Conservation (phyloP, 2,329 filamentous ascomycete species). For the Verruconis gallopava region DNA sequence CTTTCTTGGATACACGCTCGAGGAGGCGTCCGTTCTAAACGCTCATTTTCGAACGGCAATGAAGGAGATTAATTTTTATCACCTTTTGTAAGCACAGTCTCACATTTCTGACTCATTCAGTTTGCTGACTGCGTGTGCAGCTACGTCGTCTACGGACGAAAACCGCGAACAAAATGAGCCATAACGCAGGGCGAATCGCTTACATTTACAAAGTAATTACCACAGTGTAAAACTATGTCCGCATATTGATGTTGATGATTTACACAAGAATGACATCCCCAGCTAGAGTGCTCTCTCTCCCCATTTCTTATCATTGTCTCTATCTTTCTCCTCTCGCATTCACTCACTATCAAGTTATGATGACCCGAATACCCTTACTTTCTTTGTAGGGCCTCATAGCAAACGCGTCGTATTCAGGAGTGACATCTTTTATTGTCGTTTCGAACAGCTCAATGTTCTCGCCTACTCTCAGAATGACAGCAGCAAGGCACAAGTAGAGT, state of each 20-base stretch:
- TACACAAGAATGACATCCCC: too few species aligned
- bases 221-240: too few species aligned
- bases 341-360: too few species aligned
- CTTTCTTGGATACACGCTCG: conserved; percentile 16
- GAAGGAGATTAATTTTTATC: conserved; percentile 18
- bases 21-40: conserved; percentile 17
- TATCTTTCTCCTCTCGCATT: too few species aligned
- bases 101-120: neutral
- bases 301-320: too few species aligned
- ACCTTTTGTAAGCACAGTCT: conserved; percentile 18
- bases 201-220: too few species aligned
- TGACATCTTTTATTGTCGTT: neutral
- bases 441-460: conserved; percentile 2
- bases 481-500: neutral
- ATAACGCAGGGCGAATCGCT: too few species aligned
- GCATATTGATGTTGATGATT: too few species aligned
- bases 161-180: too few species aligned
- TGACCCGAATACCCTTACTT: neutral
- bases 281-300: too few species aligned
- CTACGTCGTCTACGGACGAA: conserved; percentile 10
- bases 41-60: conserved; percentile 15
- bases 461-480: neutral
- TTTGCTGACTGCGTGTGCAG: neutral
- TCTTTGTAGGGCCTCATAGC: neutral
- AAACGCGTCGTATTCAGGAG: neutral